phyloP scores from a whole-genome alignment of 164 flowering plant species.

The Annona squamosa region DNA sequence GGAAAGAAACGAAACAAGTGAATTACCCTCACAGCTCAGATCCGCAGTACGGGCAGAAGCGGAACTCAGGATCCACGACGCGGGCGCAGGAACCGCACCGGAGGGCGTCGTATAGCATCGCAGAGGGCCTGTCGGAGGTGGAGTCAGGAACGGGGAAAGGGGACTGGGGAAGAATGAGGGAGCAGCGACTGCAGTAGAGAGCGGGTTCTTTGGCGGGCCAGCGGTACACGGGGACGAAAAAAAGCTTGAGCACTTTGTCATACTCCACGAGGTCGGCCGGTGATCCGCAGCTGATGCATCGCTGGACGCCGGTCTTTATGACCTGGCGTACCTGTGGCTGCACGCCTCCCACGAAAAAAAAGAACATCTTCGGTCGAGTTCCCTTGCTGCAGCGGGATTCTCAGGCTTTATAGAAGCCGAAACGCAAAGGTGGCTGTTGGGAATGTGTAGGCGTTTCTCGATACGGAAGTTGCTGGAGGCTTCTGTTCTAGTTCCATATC shows the following conservation, averaged over 20 bases:
- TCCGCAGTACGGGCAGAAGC: conserved; percentile 92
- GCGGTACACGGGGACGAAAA: conserved; percentile 82
- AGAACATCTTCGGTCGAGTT: conserved; percentile 38
- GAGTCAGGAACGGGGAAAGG: conserved; percentile 15
- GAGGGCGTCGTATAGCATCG: conserved; percentile 19
- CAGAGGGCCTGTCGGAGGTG: neutral
- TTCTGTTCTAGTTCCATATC: too few relatives aligned
- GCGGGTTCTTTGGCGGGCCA: conserved; percentile 71
- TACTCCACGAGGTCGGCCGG: conserved; percentile 74
- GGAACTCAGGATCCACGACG: conserved; percentile 50
- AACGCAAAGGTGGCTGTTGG: neutral
- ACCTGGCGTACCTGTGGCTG: conserved; percentile 67
- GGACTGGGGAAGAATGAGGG: conserved; percentile 46
- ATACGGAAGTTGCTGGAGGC: too few relatives aligned
- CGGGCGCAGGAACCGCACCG: conserved; percentile 56
- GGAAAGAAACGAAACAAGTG: neutral
- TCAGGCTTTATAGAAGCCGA: neutral
- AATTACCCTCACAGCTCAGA: conserved; percentile 32
- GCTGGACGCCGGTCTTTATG: conserved; percentile 48
- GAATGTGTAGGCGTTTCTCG: conserved; percentile 2
- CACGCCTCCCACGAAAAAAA: conserved; percentile 88
- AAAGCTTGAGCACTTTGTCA: conserved; percentile 71
- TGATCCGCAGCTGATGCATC: conserved; percentile 74
- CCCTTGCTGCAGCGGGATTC: neutral
- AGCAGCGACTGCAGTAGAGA: conserved; percentile 53